These are phyloP conservation scores for Yamadazyma sp. DNA, from an alignment of 805 yeast species.

Conservation along the genomic window DNA sequence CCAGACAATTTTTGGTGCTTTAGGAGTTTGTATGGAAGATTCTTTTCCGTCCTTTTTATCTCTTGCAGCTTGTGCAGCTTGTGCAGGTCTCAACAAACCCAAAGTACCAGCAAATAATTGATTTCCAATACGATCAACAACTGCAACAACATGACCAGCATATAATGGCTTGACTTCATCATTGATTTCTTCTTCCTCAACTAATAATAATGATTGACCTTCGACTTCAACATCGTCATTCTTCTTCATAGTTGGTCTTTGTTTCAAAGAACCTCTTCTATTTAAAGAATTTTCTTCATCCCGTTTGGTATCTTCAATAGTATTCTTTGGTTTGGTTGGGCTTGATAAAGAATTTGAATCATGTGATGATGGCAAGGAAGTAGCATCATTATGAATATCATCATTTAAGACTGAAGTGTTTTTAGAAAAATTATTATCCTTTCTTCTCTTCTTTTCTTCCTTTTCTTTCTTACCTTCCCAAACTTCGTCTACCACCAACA, in stretches of 20 bases:
- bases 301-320: constrained; percentile 31
- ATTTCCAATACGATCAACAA: constrained; percentile 95
- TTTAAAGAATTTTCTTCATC: constrained; percentile 36
- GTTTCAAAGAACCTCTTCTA: constrained; percentile 88
- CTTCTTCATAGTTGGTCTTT: constrained; percentile 95
- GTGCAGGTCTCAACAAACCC: constrained; percentile 92
- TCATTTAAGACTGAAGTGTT: constrained; percentile 47
- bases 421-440: constrained; percentile 49
- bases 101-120: constrained; percentile 93
- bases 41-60: constrained; percentile 46
- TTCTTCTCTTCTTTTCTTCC: constrained; percentile 93
- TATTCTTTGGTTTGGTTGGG: constrained; percentile 26
- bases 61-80: constrained; percentile 81
- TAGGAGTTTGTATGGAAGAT: constrained; percentile 41
- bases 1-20: constrained; percentile 94
- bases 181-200: constrained; percentile 92
- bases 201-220: constrained; percentile 87
- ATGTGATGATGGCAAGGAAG: constrained; percentile 44
- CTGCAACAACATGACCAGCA: constrained; percentile 98
- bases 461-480: constrained; percentile 96
- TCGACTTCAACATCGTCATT: constrained; percentile 98
- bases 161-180: constrained; percentile 91
- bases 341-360: constrained; percentile 12
- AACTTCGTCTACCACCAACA: constrained; percentile 92
- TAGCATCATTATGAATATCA: constrained; percentile 79